Conservation (phyloP, 169 alveolate genomes). For the Eimeria maxima region DNA sequence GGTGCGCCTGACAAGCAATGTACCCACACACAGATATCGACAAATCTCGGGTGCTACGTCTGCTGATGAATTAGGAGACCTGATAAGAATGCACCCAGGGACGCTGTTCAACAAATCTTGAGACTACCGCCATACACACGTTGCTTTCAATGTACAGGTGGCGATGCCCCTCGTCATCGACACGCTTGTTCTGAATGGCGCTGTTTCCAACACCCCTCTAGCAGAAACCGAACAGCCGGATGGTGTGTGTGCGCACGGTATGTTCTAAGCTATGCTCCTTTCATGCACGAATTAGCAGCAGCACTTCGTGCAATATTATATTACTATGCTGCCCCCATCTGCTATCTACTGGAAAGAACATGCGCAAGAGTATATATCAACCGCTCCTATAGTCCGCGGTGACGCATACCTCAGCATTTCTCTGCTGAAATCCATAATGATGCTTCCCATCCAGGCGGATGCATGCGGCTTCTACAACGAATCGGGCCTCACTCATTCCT, state of each 20-base stretch:
- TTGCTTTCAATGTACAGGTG: background rate
- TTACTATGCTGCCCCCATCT: background rate
- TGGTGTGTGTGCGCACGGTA: background rate
- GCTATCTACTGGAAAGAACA: background rate
- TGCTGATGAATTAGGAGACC: background rate
- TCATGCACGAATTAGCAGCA: background rate
- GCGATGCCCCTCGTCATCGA: background rate
- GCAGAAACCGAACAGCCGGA: background rate
- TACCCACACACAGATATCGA: background rate
- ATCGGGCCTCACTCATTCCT: constrained; percentile 25
- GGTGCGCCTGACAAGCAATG: constrained; percentile 9
- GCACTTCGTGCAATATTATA: background rate
- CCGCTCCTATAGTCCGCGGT: background rate
- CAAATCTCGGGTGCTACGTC: background rate
- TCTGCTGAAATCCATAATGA: constrained; percentile 14
- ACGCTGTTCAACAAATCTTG: background rate
- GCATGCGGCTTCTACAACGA: constrained; percentile 22
- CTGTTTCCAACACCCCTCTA: background rate
- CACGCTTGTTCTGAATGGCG: background rate
- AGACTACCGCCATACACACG: background rate
- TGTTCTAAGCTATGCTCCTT: no score
- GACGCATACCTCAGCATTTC: constrained; percentile 33
- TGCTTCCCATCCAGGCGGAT: constrained; percentile 47
- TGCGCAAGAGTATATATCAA: background rate
- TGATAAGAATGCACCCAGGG: background rate